A percentile compares a stretch with the other conserved stretches of the same genome.
These are phyloP conservation scores for Helotiales sp. DNA, from an alignment of 2,329 filamentous ascomycete species.

Conservation along the genomic window DNA sequence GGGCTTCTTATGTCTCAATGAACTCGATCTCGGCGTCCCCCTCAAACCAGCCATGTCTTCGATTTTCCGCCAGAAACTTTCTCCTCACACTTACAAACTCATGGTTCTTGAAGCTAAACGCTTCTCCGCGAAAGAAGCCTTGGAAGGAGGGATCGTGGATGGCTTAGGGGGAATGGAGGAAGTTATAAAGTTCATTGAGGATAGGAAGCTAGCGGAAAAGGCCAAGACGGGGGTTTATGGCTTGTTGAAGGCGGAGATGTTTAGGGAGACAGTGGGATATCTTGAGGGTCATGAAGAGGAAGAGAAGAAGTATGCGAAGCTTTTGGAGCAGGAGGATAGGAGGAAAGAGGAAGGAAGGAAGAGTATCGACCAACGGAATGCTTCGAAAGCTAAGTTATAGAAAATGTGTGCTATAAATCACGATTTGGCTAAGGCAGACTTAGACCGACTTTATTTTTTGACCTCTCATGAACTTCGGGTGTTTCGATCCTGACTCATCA, in stretches of 20 bases:
- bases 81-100: conserved; percentile 54
- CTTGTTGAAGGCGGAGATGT: conserved; percentile 74
- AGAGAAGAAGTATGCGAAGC: conserved; percentile 49
- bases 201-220: conserved; percentile 61
- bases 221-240: conserved; percentile 67
- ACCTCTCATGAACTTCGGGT: not conserved
- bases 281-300: conserved; percentile 54
- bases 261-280: conserved; percentile 60
- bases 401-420: not conserved
- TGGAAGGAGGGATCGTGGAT: conserved; percentile 69
- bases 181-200: conserved; percentile 57
- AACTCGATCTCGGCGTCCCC: conserved; percentile 77
- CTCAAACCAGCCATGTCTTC: conserved; percentile 71
- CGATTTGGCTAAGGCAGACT: not conserved
- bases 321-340: conserved; percentile 39
- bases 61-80: conserved; percentile 71
- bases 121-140: conserved; percentile 62
- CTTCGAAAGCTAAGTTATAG: conserved; percentile 29
- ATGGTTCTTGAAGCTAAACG: conserved; percentile 74
- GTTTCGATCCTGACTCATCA: not conserved
- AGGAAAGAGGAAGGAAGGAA: conserved; percentile 23
- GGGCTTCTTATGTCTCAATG: conserved; percentile 80
- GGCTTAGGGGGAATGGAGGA: conserved; percentile 64
- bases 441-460: not conserved
- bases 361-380: conserved; percentile 31